Conservation (phyloP, 352 stramenopile genomes). For the Phytophthora quininea region DNA sequence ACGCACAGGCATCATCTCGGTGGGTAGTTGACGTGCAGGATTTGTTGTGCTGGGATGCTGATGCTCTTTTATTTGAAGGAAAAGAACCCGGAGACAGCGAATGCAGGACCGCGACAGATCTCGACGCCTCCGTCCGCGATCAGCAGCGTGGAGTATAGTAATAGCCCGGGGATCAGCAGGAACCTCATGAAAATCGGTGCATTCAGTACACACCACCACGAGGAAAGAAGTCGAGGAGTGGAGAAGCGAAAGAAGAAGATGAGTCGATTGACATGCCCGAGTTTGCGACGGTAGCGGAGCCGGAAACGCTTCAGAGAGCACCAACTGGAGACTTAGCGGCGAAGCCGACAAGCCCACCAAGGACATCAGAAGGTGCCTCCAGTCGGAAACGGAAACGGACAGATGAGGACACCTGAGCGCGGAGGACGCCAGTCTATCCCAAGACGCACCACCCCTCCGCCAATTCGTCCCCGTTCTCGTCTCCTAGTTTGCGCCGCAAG, state of each 20-base stretch:
- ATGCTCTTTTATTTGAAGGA: conserved; percentile 11
- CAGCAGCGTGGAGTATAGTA: conserved; percentile 73
- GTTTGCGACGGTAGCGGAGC: conserved; percentile 59
- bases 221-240: conserved; percentile 27
- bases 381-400: conserved; percentile 61
- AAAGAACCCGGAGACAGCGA: conserved; percentile 20
- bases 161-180: conserved; percentile 62
- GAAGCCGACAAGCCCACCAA: conserved; percentile 11
- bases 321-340: background rate
- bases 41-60: conserved; percentile 2
- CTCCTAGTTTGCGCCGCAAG: conserved; percentile 67
- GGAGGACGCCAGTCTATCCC: conserved; percentile 40
- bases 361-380: conserved; percentile 26
- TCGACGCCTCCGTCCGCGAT: conserved; percentile 70
- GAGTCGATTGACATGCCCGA: conserved; percentile 43
- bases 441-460: conserved; percentile 56
- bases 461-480: conserved; percentile 33
- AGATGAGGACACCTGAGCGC: conserved; percentile 19
- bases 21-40: conserved; percentile 18
- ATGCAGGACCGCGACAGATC: conserved; percentile 30
- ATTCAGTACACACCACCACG: conserved; percentile 75
- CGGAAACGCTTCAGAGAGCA: conserved; percentile 24
- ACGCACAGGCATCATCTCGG: conserved; percentile 54
- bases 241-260: conserved; percentile 30
- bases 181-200: conserved; percentile 85